Evolutionary conservation across 176 grass and related monocot genomes (phyloP).

Genomic region (Canna indica): DNA sequence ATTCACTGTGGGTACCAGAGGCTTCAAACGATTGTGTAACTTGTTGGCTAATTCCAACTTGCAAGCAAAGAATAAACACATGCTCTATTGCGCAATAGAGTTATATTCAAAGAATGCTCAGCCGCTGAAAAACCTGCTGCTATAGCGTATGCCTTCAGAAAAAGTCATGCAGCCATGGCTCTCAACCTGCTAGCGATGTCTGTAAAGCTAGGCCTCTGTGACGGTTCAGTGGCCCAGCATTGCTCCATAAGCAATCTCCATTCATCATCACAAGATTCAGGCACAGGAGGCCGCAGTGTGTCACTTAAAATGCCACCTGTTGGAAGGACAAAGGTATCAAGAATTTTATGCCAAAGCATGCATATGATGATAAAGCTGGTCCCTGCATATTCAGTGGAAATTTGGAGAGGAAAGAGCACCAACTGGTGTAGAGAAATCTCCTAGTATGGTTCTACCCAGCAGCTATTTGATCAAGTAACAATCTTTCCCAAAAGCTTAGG

Average conservation of each 20-base stretch:
- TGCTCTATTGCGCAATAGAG: no score
- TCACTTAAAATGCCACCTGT: conserved; percentile 92
- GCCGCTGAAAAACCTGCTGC: not conserved
- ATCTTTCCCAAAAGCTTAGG: no score
- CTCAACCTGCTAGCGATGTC: conserved; percentile 63
- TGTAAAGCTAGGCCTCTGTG: conserved; percentile 65
- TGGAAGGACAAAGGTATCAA: not conserved
- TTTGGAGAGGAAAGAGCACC: not conserved
- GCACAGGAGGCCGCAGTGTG: conserved; percentile 63
- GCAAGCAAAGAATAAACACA: not conserved
- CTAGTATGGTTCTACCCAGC: no score
- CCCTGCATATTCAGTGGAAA: not conserved
- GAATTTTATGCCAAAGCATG: not conserved
- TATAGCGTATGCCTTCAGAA: conserved; percentile 43
- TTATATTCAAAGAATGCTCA: not conserved
- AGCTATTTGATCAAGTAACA: no score
- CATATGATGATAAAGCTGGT: not conserved
- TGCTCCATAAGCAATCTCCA: conserved; percentile 97
- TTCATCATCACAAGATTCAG: conserved; percentile 68
- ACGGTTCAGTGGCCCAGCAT: conserved; percentile 85
- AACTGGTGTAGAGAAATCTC: no score
- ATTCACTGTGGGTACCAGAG: not conserved
- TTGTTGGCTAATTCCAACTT: not conserved
- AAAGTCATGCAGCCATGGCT: conserved; percentile 49
- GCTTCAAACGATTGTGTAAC: no score